These are phyloP conservation scores for Xylaria telfairii DNA, from an alignment of 495 filamentous ascomycete genomes.

Conservation along the genomic window DNA sequence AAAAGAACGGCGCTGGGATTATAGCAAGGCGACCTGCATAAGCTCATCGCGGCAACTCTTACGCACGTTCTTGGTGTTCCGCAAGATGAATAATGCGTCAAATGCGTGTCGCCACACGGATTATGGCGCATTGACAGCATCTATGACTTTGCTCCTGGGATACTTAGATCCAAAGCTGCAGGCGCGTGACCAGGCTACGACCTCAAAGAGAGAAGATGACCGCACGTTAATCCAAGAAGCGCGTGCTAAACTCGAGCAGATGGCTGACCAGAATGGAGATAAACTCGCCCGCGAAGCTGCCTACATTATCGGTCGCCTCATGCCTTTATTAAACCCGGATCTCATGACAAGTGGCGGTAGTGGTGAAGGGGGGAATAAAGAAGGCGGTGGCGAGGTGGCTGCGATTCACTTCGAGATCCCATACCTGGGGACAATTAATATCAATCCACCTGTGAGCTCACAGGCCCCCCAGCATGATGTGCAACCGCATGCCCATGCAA, in stretches of 20 bases:
- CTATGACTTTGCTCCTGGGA: slow-evolving; percentile 52
- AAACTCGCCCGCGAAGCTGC: slow-evolving; percentile 49
- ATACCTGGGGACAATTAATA: slow-evolving; percentile 53
- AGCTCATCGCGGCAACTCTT: slow-evolving; percentile 50
- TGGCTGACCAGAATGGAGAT: slow-evolving; percentile 44
- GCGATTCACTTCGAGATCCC: slow-evolving; percentile 51
- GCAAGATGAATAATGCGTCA: slow-evolving; percentile 38
- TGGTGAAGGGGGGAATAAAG: slow-evolving; percentile 19
- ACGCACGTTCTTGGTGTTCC: slow-evolving; percentile 47
- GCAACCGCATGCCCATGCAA: slow-evolving; percentile 12
- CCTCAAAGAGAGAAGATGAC: slow-evolving; percentile 46
- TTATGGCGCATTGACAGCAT: slow-evolving; percentile 52
- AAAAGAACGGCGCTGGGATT: slow-evolving; percentile 52
- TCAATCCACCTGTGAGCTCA: slow-evolving; percentile 41
- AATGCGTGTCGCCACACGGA: slow-evolving; percentile 52
- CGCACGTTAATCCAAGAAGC: slow-evolving; percentile 39
- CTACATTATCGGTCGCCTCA: slow-evolving; percentile 48
- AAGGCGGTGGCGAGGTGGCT: not conserved
- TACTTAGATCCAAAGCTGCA: slow-evolving; percentile 44
- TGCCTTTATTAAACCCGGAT: slow-evolving; percentile 46
- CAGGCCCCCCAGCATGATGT: slow-evolving; percentile 11
- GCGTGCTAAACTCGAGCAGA: slow-evolving; percentile 47
- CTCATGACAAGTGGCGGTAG: slow-evolving; percentile 15
- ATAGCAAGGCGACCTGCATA: slow-evolving; percentile 54
- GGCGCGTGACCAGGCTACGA: slow-evolving; percentile 36